Base-by-base conservation (phyloP, 2,329 filamentous ascomycete species). In the Clonostachys rhizophaga region DNA sequence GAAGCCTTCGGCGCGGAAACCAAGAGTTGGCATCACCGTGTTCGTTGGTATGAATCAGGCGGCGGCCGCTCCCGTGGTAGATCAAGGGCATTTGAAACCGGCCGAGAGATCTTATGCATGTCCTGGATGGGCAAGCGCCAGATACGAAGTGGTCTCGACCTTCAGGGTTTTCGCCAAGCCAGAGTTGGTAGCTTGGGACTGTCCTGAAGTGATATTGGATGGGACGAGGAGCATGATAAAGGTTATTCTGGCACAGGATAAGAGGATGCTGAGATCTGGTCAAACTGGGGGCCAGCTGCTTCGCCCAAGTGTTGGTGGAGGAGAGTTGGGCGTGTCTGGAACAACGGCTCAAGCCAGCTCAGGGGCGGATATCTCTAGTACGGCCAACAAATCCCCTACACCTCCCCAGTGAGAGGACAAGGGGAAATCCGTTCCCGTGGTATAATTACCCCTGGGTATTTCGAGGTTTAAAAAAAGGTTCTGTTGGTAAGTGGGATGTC, bases 101-200 rank as follows among this genome's bases (percentile, higher is more conserved):
- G 51, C 55, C 3, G 54, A 52, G 12, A 52, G 50, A 5, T 42
- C 53, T 2, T 77, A 78, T 48, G 61, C 63, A 2, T 78, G 74
- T 42, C 73, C 75, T 1, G 63, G 61, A n/a, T 79, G 76, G 76
- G 76, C 66, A 1, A 69, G 63, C 9, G 50, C 62, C 13, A 62
- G 60, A 7, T 78, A 72, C 50, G 58, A 70, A 12, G 67, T 78
- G 3, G 52, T 76, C 1, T 61, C 69, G 47, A 59, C 65, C 16
- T 65, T 65, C 43, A 66, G 74, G 33, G 62, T 63, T 1, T 12
- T 55, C 6, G 74, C 72, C 3, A 60, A 58, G 5, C 61, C 71
- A 0, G 73, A 74, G 0, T 59, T 79, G 34, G 53, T 79, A 34
- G 67, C 70, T 11, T 76, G 72, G 69, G 74, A 78, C 49, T 60